Conservation (phyloP, 1,284 basidiomycete species). For the Ceratobasidium sp. region DNA sequence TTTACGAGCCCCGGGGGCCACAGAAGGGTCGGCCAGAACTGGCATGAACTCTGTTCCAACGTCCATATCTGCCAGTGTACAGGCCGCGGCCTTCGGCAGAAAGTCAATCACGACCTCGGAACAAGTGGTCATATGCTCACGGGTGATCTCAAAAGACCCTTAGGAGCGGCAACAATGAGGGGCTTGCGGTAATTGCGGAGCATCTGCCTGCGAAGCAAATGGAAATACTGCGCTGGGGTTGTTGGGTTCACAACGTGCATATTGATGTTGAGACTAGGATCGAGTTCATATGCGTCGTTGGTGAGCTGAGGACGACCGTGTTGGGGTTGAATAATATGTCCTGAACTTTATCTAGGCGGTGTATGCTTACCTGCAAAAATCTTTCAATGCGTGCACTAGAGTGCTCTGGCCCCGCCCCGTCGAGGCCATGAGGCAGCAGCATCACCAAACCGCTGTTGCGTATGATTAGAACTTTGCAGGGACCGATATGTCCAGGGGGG, state of each 20-base stretch:
- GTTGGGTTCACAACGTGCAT: slow-evolving; percentile 88
- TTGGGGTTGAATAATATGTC: background rate
- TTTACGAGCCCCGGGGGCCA: slow-evolving; percentile 52
- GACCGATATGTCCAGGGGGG: background rate
- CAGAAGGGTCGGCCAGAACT: slow-evolving; percentile 63
- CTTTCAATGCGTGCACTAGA: slow-evolving; percentile 86
- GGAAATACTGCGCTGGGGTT: slow-evolving; percentile 90
- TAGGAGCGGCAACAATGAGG: slow-evolving; percentile 83
- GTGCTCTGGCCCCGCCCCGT: slow-evolving; percentile 92
- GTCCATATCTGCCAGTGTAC: slow-evolving; percentile 72
- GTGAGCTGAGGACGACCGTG: slow-evolving; percentile 63
- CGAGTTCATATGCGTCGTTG: slow-evolving; percentile 68
- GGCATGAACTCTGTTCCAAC: slow-evolving; percentile 74
- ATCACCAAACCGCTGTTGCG: slow-evolving; percentile 78
- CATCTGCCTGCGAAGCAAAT: slow-evolving; percentile 84
- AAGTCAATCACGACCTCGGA: slow-evolving; percentile 3
- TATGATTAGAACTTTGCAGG: background rate
- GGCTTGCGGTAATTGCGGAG: slow-evolving; percentile 86
- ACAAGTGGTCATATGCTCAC: slow-evolving; percentile 60
- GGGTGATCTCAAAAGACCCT: slow-evolving; percentile 79
- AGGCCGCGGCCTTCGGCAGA: slow-evolving; percentile 72
- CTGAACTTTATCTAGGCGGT: background rate
- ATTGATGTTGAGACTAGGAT: slow-evolving; percentile 67
- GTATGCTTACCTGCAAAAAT: slow-evolving; percentile 74
- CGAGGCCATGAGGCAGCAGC: slow-evolving; percentile 85